Conservation (phyloP, 1,139 yeast genomes). For the Blastobotrys raffinosifermentans region DNA sequence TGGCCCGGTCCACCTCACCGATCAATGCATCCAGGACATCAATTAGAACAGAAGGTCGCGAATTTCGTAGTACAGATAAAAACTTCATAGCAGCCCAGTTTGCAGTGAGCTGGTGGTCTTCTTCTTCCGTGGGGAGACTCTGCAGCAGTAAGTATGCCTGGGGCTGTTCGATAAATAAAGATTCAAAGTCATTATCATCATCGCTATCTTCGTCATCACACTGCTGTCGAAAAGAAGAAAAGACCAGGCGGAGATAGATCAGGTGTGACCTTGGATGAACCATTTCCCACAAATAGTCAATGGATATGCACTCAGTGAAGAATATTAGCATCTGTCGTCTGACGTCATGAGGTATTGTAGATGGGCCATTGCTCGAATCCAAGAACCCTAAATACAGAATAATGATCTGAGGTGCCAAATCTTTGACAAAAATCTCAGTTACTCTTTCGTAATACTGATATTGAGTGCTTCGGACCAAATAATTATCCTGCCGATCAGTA, state of each 20-base stretch:
- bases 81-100: slow-evolving; percentile 1
- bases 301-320: slow-evolving; percentile 10
- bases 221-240: slow-evolving; percentile 5
- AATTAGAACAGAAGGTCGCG: background rate
- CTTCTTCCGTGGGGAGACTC: slow-evolving; percentile 10
- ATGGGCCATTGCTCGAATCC: background rate
- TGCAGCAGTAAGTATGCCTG: slow-evolving; percentile 5
- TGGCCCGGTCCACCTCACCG: slow-evolving; percentile 3
- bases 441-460: slow-evolving; percentile 8
- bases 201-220: background rate
- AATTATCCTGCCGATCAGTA: slow-evolving; percentile 7
- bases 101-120: slow-evolving; percentile 1
- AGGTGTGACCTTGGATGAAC: too few species aligned
- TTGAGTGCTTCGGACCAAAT: background rate
- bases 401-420: slow-evolving; percentile 15
- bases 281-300: slow-evolving; percentile 10
- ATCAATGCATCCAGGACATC: slow-evolving; percentile 6
- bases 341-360: slow-evolving; percentile 4
- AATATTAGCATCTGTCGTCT: slow-evolving; percentile 10
- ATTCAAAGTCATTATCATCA: slow-evolving; percentile 10
- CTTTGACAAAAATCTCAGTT: slow-evolving; percentile 9
- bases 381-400: slow-evolving; percentile 9
- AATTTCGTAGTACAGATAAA: background rate
- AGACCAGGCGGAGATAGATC: slow-evolving; percentile 8
- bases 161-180: slow-evolving; percentile 13